Evolutionary conservation across 2,329 filamentous ascomycete genomes (phyloP).

Genomic region (Fusarium sp.): DNA sequence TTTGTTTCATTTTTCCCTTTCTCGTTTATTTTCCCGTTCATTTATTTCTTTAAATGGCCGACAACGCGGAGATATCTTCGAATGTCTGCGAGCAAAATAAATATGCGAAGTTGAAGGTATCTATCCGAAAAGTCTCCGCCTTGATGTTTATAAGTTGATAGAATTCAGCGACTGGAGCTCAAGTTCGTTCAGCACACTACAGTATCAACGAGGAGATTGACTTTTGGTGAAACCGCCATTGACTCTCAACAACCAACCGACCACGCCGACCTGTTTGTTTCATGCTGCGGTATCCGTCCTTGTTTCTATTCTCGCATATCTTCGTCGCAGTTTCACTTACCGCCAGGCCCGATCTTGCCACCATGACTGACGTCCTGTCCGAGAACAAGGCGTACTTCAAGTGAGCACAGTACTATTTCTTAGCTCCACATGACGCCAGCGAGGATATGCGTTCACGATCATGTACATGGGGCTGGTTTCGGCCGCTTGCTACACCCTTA

Average conservation of each 20-base stretch:
- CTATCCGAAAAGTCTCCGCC: slow-evolving; percentile 55
- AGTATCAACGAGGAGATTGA: slow-evolving; percentile 12
- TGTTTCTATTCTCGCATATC: slow-evolving; percentile 20
- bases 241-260: slow-evolving; percentile 10
- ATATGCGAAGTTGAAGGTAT: slow-evolving; percentile 30
- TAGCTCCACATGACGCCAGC: slow-evolving; percentile 1
- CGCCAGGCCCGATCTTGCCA: slow-evolving; percentile 47
- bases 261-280: slow-evolving; percentile 17
- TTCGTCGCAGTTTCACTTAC: slow-evolving; percentile 23
- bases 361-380: slow-evolving; percentile 53
- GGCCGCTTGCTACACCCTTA: not conserved
- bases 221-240: slow-evolving; percentile 15
- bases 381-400: slow-evolving; percentile 61
- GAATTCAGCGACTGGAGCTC: slow-evolving; percentile 3
- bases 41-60: not conserved
- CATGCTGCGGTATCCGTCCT: slow-evolving; percentile 18
- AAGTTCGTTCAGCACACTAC: slow-evolving; percentile 14
- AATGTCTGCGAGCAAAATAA: slow-evolving; percentile 27
- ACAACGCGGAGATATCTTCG: slow-evolving; percentile 35
- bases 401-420: slow-evolving; percentile 50
- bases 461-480: slow-evolving; percentile 14
- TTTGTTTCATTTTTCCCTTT: slow-evolving; percentile 10
- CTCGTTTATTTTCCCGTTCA: no score
- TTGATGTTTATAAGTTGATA: slow-evolving; percentile 36
- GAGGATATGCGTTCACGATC: slow-evolving; percentile 2